phyloP scores from a whole-genome alignment of 768 basidiomycete species.

The Collybia nuda region DNA sequence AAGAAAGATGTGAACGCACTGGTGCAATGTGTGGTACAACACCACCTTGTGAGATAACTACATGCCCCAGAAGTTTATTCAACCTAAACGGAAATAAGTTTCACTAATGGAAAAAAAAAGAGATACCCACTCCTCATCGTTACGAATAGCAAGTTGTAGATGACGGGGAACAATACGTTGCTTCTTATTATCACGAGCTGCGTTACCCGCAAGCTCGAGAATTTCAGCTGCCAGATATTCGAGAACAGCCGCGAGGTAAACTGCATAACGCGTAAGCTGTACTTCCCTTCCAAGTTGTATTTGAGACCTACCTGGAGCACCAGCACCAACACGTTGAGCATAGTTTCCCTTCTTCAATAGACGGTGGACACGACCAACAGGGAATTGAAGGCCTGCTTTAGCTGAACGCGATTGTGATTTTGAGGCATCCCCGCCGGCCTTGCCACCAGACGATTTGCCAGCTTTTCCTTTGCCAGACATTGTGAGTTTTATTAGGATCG shows the following conservation, averaged over 20 bases:
- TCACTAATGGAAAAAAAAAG: not conserved
- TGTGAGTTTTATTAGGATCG: constrained; percentile 7
- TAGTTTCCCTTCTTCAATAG: constrained; percentile 78
- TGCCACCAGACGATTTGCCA: constrained; percentile 34
- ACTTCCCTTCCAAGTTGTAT: not conserved
- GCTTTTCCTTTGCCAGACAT: constrained; percentile 42
- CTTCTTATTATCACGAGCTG: constrained; percentile 74
- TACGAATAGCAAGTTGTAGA: constrained; percentile 82
- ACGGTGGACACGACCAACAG: constrained; percentile 83
- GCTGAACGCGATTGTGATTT: constrained; percentile 64
- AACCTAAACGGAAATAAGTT: constrained; percentile 36
- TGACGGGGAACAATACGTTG: constrained; percentile 87
- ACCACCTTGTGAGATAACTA: constrained; percentile 91
- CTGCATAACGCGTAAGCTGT: constrained; percentile 26
- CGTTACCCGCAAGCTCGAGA: constrained; percentile 80
- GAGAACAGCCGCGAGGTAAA: constrained; percentile 81
- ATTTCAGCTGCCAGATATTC: constrained; percentile 87
- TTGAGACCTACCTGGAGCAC: constrained; percentile 58
- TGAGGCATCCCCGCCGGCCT: constrained; percentile 32
- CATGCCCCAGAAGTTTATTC: constrained; percentile 80
- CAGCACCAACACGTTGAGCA: constrained; percentile 75
- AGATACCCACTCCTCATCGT: constrained; percentile 64
- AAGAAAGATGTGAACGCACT: constrained; percentile 15
- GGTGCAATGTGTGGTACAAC: constrained; percentile 73
- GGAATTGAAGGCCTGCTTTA: constrained; percentile 70